phyloP scores from a whole-genome alignment of 2,329 filamentous ascomycete genomes.

The Thelonectria blattea region DNA sequence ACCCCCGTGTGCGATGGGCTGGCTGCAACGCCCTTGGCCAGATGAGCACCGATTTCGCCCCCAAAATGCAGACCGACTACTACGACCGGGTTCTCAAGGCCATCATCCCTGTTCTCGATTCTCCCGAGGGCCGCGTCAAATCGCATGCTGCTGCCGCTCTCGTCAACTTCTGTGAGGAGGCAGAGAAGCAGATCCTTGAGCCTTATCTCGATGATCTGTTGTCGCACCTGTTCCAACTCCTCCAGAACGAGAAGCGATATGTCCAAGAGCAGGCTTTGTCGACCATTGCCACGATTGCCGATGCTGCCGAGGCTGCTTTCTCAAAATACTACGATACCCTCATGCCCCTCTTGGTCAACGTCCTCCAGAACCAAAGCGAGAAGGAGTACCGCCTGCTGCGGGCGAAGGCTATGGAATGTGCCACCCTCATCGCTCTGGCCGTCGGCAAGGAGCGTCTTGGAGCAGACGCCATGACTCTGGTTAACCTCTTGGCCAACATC shows the following conservation, averaged over 20 bases:
- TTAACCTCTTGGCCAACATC: constrained; percentile 85
- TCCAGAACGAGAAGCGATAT: constrained; percentile 92
- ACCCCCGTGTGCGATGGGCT: constrained; percentile 94
- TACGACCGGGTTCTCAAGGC: constrained; percentile 86
- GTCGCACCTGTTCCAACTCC: constrained; percentile 81
- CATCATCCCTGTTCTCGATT: constrained; percentile 90
- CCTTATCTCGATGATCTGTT: constrained; percentile 91
- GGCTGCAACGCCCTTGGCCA: constrained; percentile 98
- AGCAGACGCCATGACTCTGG: constrained; percentile 82
- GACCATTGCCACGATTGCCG: constrained; percentile 98
- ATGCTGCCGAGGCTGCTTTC: constrained; percentile 94
- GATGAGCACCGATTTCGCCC: constrained; percentile 99
- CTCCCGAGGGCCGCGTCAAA: constrained; percentile 90
- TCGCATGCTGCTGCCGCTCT: constrained; percentile 96
- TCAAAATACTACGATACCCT: constrained; percentile 93
- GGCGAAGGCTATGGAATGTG: constrained; percentile 99
- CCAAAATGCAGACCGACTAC: constrained; percentile 96
- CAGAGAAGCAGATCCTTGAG: constrained; percentile 88
- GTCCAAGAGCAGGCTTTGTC: constrained; percentile 98
- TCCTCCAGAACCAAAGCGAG: constrained; percentile 86
- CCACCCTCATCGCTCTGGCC: constrained; percentile 91
- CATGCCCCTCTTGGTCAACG: constrained; percentile 93
- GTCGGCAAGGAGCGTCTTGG: constrained; percentile 94
- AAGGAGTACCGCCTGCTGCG: constrained; percentile 91
- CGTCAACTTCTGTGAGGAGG: constrained; percentile 99